phyloP scores from a whole-genome alignment of 78 protist genomes.

The Dictyostelium discoideum region dicty_2.7 NC_007090.3:4651001-4651500 shows the following conservation, averaged over 20 bases:
- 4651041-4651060: slow-evolving; percentile 54
- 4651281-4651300: slow-evolving; percentile 86
- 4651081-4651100: slow-evolving; percentile 77
- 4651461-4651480: not conserved
- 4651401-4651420: slow-evolving; percentile 83
- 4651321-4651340: slow-evolving; percentile 93
- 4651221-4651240: slow-evolving; percentile 92
- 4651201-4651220: slow-evolving; percentile 81
- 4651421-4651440: slow-evolving; percentile 7
- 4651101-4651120: slow-evolving; percentile 66
- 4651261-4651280: slow-evolving; percentile 89
- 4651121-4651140: slow-evolving; percentile 76
- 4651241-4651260: slow-evolving; percentile 74
- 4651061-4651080: slow-evolving; percentile 71
- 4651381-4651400: slow-evolving; percentile 77
- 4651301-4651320: slow-evolving; percentile 79
- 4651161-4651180: slow-evolving; percentile 56
- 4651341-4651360: slow-evolving; percentile 80
- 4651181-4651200: slow-evolving; percentile 60
- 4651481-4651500: not conserved
- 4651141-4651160: slow-evolving; percentile 82
- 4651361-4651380: slow-evolving; percentile 84
- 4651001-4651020: not conserved
- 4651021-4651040: slow-evolving; percentile 51
- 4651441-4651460: not conserved